Percentiles rank a stretch among this genome's conserved stretches.
Evolutionary conservation across 1,284 basidiomycete genomes (phyloP).

Genomic region (Coniferiporia sulphurascens): DNA sequence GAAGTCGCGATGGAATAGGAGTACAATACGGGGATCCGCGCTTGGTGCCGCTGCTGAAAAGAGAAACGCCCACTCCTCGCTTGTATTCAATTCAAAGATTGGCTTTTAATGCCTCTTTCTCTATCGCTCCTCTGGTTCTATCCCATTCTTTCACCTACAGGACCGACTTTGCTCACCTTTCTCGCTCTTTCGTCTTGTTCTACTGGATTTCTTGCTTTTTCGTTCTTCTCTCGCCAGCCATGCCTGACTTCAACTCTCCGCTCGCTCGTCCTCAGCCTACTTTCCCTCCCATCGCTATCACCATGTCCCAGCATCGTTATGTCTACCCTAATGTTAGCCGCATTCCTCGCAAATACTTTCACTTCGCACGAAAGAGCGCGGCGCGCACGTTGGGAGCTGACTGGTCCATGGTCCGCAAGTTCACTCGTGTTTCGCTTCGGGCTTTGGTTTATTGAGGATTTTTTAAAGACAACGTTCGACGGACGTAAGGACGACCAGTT

Average conservation of each 20-base stretch:
- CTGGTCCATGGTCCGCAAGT: background rate
- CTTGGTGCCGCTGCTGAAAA: background rate
- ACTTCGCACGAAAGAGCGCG: background rate
- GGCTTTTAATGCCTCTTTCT: background rate
- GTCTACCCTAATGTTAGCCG: background rate
- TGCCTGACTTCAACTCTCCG: background rate
- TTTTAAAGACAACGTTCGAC: conserved; percentile 3
- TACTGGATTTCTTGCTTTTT: background rate
- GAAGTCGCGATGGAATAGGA: background rate
- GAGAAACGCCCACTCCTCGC: conserved; percentile 3
- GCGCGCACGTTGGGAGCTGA: background rate
- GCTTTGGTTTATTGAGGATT: background rate
- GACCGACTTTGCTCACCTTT: too few relatives aligned
- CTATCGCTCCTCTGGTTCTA: background rate
- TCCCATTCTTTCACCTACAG: background rate
- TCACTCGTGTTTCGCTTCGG: background rate
- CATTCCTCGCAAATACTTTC: background rate
- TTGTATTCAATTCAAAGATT: background rate
- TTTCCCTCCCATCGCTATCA: background rate
- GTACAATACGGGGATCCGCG: background rate
- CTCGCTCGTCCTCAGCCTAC: background rate
- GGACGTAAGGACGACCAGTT: background rate
- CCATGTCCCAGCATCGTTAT: background rate
- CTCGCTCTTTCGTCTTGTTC: background rate
- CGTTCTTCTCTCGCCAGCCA: background rate